These are phyloP conservation scores for Yamadazyma ubonensis DNA, from an alignment of 805 yeast genomes.

Conservation along the genomic window DNA sequence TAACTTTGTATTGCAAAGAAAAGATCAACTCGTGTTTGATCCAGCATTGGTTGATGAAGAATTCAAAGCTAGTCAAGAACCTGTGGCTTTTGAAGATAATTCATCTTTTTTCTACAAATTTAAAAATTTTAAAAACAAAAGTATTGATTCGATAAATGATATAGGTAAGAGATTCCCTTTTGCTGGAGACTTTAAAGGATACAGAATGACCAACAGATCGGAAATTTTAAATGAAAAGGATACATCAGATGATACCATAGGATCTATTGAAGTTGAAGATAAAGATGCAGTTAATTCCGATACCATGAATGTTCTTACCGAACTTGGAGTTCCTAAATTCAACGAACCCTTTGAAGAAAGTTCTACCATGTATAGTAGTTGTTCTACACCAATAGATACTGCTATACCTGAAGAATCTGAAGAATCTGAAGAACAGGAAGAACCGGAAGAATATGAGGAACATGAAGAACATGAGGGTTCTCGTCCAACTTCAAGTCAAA, in stretches of 20 bases:
- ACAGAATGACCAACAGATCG: conserved; percentile 12
- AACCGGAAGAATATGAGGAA: too few species aligned
- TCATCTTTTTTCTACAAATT: conserved; percentile 13
- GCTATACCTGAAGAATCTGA: too few species aligned
- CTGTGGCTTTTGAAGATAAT: not conserved
- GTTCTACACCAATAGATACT: too few species aligned
- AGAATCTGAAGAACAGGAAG: too few species aligned
- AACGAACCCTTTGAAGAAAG: too few species aligned
- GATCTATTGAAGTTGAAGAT: not conserved
- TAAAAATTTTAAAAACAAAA: conserved; percentile 16
- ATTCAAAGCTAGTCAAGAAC: conserved; percentile 2
- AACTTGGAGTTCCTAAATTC: not conserved
- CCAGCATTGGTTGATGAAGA: conserved; percentile 3
- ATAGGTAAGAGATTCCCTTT: conserved; percentile 7
- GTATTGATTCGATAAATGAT: conserved; percentile 17
- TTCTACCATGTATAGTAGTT: too few species aligned
- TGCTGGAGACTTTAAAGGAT: conserved; percentile 8
- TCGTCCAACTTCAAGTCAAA: too few species aligned
- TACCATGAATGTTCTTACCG: not conserved
- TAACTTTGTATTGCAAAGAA: conserved; percentile 19
- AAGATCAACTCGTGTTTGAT: conserved; percentile 5
- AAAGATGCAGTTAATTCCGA: not conserved
- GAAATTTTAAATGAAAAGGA: conserved; percentile 1
- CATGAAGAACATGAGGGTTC: too few species aligned
- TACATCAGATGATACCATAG: not conserved